Conservation (phyloP, 1,284 basidiomycete species). For the Mycena sp. region DNA sequence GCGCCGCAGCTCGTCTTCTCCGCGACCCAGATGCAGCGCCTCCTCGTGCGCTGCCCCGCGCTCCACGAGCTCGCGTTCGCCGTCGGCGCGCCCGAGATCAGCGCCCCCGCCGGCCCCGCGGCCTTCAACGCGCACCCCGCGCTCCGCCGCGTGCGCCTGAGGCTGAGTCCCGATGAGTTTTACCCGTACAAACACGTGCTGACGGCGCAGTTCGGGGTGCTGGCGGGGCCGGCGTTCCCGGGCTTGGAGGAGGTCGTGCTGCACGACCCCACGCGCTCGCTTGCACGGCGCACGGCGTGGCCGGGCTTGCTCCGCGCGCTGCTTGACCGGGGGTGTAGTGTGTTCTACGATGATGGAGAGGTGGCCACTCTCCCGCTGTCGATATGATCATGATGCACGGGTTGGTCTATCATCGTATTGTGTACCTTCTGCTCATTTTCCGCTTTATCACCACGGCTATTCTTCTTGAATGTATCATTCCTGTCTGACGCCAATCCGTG, state of each 20-base stretch:
- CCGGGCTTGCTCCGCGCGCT: background rate
- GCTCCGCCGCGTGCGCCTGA: constrained; percentile 18
- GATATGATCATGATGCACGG: no score
- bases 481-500: no score
- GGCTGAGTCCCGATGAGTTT: constrained; percentile 28
- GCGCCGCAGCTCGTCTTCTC: constrained; percentile 29
- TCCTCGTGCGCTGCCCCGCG: constrained; percentile 15
- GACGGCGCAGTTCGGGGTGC: constrained; percentile 16
- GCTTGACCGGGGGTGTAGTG: constrained; percentile 14
- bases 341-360: constrained; percentile 22
- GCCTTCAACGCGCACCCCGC: background rate
- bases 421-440: no score
- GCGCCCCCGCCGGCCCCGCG: background rate
- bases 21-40: constrained; percentile 18
- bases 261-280: constrained; percentile 19
- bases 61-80: constrained; percentile 22
- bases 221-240: constrained; percentile 23
- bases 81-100: constrained; percentile 27
- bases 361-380: background rate
- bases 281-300: constrained; percentile 17
- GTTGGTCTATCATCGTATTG: no score
- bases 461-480: no score
- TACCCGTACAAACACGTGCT: constrained; percentile 23
- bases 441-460: no score
- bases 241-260: constrained; percentile 24